Percentiles rank a stretch among this genome's conserved stretches.
Conservation (phyloP, 305 asterid genomes). For the Fraxinus sp. region DNA sequence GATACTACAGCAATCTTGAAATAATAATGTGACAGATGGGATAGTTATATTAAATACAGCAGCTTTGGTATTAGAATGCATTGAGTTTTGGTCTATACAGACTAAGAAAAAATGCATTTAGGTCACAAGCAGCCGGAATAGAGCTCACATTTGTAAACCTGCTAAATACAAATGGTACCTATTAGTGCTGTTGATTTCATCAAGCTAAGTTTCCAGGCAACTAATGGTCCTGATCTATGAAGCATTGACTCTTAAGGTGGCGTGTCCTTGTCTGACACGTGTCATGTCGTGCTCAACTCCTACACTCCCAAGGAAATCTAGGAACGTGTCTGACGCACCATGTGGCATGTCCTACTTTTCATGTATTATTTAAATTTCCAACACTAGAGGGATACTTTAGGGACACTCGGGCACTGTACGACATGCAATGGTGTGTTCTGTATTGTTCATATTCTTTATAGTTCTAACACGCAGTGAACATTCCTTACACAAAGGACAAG, state of each 20-base stretch:
- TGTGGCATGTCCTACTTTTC: too few relatives aligned
- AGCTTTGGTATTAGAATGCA: not conserved
- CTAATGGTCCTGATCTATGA: not conserved
- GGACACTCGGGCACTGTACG: too few relatives aligned
- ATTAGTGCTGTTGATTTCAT: not conserved
- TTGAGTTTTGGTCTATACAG: not conserved
- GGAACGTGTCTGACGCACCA: too few relatives aligned
- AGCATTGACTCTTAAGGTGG: not conserved
- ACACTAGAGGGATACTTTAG: too few relatives aligned
- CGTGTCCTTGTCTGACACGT: too few relatives aligned
- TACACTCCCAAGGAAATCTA: too few relatives aligned
- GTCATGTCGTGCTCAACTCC: too few relatives aligned
- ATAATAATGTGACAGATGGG: not conserved
- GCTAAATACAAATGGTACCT: not conserved
- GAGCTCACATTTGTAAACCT: not conserved
- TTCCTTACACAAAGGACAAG: too few relatives aligned
- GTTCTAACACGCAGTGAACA: too few relatives aligned
- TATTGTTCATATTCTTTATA: too few relatives aligned
- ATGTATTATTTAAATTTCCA: too few relatives aligned
- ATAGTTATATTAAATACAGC: not conserved
- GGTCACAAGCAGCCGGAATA: not conserved
- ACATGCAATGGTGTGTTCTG: too few relatives aligned
- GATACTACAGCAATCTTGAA: not conserved
- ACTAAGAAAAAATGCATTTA: not conserved
- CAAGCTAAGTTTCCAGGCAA: not conserved